Conservation (phyloP, 1,284 basidiomycete genomes). For the Paramarasmius palmivorus region DNA sequence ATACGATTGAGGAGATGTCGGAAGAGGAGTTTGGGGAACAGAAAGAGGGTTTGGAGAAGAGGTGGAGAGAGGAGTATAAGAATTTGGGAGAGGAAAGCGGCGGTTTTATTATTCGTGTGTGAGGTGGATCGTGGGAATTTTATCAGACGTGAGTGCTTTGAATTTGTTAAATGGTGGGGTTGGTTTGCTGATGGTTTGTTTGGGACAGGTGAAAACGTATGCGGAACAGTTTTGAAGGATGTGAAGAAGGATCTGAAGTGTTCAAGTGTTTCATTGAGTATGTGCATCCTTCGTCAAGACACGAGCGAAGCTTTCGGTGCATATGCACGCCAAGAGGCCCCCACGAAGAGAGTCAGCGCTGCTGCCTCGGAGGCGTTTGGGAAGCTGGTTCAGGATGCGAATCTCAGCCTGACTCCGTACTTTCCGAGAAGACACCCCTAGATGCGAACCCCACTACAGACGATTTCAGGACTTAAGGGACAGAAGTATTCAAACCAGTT, state of each 20-base stretch:
- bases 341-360: slow-evolving; percentile 61
- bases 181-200: slow-evolving; percentile 8
- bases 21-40: slow-evolving; percentile 57
- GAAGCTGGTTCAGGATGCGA: slow-evolving; percentile 49
- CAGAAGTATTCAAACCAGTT: slow-evolving; percentile 25
- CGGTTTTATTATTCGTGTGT: slow-evolving; percentile 76
- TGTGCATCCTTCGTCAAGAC: slow-evolving; percentile 72
- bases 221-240: slow-evolving; percentile 58
- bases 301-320: slow-evolving; percentile 82
- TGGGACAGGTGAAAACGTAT: slow-evolving; percentile 61
- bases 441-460: slow-evolving; percentile 39
- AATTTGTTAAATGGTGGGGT: neutral
- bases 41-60: slow-evolving; percentile 49
- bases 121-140: too few relatives aligned
- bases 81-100: slow-evolving; percentile 58
- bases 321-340: slow-evolving; percentile 73
- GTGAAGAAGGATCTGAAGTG: slow-evolving; percentile 81
- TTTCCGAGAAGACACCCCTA: slow-evolving; percentile 58
- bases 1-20: slow-evolving; percentile 45
- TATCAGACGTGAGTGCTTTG: slow-evolving; percentile 36
- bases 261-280: slow-evolving; percentile 71
- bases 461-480: slow-evolving; percentile 47
- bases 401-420: slow-evolving; percentile 55
- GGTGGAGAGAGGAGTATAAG: slow-evolving; percentile 54
- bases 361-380: slow-evolving; percentile 70